Conservation (phyloP, 169 alveolate species). For the Plasmodium cynomolgi region DNA sequence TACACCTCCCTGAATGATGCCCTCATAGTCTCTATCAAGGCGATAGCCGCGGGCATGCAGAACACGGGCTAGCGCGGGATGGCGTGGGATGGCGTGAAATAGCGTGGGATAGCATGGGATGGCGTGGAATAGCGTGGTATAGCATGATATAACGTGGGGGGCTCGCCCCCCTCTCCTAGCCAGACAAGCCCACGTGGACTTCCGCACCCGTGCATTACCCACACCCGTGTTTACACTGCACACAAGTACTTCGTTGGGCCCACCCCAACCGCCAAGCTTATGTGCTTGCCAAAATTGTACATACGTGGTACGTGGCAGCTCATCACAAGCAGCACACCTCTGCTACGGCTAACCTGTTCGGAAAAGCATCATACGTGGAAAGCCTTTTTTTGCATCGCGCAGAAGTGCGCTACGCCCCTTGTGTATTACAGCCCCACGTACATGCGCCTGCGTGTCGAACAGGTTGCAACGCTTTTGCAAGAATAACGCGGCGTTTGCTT, state of each 20-base stretch:
- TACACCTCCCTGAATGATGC: conserved; percentile 75
- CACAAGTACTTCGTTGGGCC: not conserved
- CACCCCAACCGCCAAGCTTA: not conserved
- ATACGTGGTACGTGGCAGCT: not conserved
- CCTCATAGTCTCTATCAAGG: conserved; percentile 69
- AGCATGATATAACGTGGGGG: too few species aligned
- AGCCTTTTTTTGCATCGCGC: not conserved
- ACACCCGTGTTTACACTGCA: not conserved
- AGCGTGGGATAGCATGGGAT: too few species aligned
- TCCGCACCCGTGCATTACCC: too few species aligned
- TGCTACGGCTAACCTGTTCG: not conserved
- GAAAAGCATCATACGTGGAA: not conserved
- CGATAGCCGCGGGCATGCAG: conserved; percentile 79
- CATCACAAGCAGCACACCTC: not conserved
- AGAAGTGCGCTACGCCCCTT: not conserved
- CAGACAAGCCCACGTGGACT: not conserved
- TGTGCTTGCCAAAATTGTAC: not conserved
- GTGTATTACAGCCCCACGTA: not conserved
- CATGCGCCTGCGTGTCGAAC: not conserved
- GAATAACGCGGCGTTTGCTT: not conserved
- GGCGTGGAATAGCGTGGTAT: too few species aligned
- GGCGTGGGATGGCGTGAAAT: too few species aligned
- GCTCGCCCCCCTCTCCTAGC: not conserved
- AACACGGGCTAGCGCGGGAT: conserved; percentile 63
- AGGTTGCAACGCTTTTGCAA: not conserved